Evolutionary conservation across 2,329 filamentous ascomycete species (phyloP), one percentile per base, ranked within the genome.

Genomic region (Aspergillus fructus): DNA sequence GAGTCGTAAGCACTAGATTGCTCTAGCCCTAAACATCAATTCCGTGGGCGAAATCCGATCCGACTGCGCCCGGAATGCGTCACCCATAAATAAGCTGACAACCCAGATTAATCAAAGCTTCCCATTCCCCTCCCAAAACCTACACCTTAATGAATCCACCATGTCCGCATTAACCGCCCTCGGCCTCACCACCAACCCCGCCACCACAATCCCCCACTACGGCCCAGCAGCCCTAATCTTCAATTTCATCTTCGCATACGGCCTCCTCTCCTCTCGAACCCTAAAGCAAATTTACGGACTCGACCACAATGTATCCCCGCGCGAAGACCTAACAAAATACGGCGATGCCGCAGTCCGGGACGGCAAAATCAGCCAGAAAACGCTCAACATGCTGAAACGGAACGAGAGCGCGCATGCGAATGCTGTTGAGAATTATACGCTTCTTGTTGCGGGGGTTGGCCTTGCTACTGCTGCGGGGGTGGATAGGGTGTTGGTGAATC

Each of bases 361-460:
- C 3, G 77, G 77, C 3, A 79, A 79, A 61, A 68, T 82, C 43
- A 79, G 75, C 0, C 72, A 71, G 39, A 60, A 56, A 23, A 75
- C 78, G 58, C 69, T 81, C 15, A 67, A 75, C 3, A 76, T 74
- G 68, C 63, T 82, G 17, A 72, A 71, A 49, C 75, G 79, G 30
- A 73, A 75, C 59, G 76, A 81, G 56, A 63, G 71, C 4, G 79
- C 78, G n/a, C 76, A 78, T 59, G 76, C 76, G 12, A 83, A 82
- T 54, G 73, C 76, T 0, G 73, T 81, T 2, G 65, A 67, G 52
- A 67, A 67, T 30, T 68, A 62, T 33, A 23, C 64, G 2, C 45
- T 79, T 76, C 42, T 67, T 0, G 65, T 65, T 6, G 64, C 58
- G 0, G 73, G 73, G 4, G 66, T 80, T 57, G 46, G 76, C 2